Evolutionary conservation across 768 basidiomycete genomes (phyloP).

Genomic region (Lentinula detonsa): DNA sequence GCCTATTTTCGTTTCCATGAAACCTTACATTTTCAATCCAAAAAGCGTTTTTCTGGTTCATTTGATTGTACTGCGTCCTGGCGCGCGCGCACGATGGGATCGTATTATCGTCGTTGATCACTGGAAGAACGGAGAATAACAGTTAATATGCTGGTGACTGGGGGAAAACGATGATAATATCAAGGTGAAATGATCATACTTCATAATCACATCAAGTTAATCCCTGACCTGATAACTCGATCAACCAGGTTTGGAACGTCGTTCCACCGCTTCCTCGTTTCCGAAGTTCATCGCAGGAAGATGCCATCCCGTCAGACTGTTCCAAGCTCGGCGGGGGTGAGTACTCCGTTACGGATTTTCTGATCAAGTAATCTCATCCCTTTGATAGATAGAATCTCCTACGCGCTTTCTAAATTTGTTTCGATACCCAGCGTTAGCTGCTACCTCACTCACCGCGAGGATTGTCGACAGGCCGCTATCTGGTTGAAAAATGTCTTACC

Average conservation of each 20-base stretch:
- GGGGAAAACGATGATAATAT: conserved; percentile 83
- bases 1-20: not conserved
- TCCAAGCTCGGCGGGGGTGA: not conserved
- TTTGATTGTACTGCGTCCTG: conserved; percentile 86
- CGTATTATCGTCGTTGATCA: conserved; percentile 71
- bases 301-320: conserved; percentile 5
- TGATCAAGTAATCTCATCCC: not conserved
- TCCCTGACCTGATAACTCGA: not conserved
- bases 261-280: conserved; percentile 22
- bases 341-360: not conserved
- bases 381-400: conserved; percentile 22
- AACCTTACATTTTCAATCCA: not conserved
- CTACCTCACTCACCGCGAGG: conserved; percentile 59
- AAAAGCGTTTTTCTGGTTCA: conserved; percentile 72
- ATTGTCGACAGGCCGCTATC: conserved; percentile 91
- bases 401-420: conserved; percentile 80
- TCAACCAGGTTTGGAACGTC: conserved; percentile 49
- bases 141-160: conserved; percentile 57
- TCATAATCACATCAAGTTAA: not conserved
- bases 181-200: conserved; percentile 42
- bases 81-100: conserved; percentile 77
- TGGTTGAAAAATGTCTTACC: conserved; percentile 85
- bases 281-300: conserved; percentile 10
- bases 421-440: conserved; percentile 84
- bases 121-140: conserved; percentile 23